Evolutionary conservation across 2,329 filamentous ascomycete species (phyloP).

Genomic region (Aspergillus sp.): DNA sequence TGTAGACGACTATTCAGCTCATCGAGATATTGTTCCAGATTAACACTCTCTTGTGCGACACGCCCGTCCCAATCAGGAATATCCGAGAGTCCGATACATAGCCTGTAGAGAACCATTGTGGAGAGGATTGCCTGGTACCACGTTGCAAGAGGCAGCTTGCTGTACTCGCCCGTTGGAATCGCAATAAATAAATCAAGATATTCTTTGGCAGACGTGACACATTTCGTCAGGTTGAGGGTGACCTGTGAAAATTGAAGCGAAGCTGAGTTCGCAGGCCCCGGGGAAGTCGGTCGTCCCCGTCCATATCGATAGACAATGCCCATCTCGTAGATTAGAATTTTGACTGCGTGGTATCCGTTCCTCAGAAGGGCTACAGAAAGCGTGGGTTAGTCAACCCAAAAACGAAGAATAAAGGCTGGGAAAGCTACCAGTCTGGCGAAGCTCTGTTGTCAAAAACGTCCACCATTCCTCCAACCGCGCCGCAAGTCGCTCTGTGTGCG

Average conservation of each 20-base stretch:
- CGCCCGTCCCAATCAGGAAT: not conserved
- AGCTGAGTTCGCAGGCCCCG: not conserved
- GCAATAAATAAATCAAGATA: not conserved
- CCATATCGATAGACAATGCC: slow-evolving; percentile 1
- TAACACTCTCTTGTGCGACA: not conserved
- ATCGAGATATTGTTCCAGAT: not conserved
- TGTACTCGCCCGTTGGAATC: not conserved
- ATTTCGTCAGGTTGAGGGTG: not conserved
- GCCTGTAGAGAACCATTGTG: slow-evolving; percentile 1
- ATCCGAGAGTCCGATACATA: not conserved
- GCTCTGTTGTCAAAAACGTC: not conserved
- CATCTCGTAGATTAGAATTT: not conserved
- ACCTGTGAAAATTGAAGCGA: not conserved
- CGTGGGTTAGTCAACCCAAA: not conserved
- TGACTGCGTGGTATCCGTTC: not conserved
- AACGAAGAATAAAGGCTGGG: not conserved
- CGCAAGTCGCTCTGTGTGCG: not conserved
- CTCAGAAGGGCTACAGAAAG: not conserved
- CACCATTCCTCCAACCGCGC: not conserved
- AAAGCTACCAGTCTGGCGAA: not conserved
- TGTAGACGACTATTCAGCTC: not conserved
- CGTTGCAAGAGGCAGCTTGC: not conserved
- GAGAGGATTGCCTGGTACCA: slow-evolving; percentile 1
- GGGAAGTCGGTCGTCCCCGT: not conserved
- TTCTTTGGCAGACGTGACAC: not conserved